Base-by-base conservation (phyloP, 1,284 basidiomycete species). In the Cryptococcus amylolentus region DNA sequence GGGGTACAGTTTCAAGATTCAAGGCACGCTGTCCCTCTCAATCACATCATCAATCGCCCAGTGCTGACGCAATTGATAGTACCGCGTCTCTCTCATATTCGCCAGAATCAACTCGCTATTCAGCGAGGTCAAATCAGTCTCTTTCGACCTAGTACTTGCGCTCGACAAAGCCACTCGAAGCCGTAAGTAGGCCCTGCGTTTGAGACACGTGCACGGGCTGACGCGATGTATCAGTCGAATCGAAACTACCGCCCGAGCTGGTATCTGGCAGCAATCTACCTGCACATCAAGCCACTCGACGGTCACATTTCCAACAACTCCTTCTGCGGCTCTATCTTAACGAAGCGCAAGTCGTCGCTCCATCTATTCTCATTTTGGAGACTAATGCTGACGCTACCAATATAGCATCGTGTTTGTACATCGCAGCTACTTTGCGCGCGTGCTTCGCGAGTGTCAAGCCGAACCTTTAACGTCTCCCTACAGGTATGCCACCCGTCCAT, bases 71-170 rank as follows among this genome's bases (percentile, higher is more conserved):
- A 3, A 38, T 37, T n/a, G 20, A 12, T 28, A 62, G 57, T 62
- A 59, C 41, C 57, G 60, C 7, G 44, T 62, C 14, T 47, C 44
- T 13, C 49, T 42, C 41, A 47, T 62, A 7, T 39, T 59, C 10
- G 54, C 48, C 13, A 28, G 42, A 6, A 51, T 62, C 35, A 62
- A 62, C 45, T 51, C 55, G 42, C 39, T 59, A 12, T 57, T 59
- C 27, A 59, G 50, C 4, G 10, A n/a, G 1, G 51, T 53, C 9
- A 18, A 35, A 16, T 38, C 47, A 2, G 35, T 51, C 5, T 14
- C 46, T 3, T 62, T 54, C 27, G 35, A 38, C 12, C n/a, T 53
- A 31, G 52, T 54, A 18, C 27, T 58, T 16, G 44, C 49, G 23
- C 28, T 55, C 6, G 57, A 62, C 47, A 40, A 46, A 20, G 40